phyloP scores from a whole-genome alignment of 306 rosid species.

The Elaeagnus macrophylla region DNA sequence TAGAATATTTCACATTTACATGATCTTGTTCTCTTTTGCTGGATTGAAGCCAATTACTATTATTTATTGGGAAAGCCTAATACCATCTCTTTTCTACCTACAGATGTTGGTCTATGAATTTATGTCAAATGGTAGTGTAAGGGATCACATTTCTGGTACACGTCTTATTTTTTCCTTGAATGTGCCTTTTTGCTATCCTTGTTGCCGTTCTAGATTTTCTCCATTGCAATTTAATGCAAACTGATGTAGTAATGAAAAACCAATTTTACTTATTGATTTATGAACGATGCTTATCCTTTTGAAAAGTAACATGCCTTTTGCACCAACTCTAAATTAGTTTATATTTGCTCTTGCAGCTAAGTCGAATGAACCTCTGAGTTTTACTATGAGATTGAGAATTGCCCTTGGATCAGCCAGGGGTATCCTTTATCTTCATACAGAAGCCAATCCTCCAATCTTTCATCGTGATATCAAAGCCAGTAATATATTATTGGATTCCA shows the following conservation, averaged over 20 bases:
- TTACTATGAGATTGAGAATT: conserved; percentile 61
- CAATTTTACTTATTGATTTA: no score
- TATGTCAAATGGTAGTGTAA: conserved; percentile 76
- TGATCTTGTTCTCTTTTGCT: no score
- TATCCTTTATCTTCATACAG: conserved; percentile 75
- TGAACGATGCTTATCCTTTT: no score
- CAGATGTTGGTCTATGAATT: conserved; percentile 96
- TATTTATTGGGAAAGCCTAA: conserved; percentile 9
- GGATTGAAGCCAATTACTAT: background rate
- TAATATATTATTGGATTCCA: conserved; percentile 81
- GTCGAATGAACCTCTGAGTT: conserved; percentile 50
- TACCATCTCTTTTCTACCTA: conserved; percentile 23
- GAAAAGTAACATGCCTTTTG: conserved; percentile 2
- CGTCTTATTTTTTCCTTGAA: conserved; percentile 10
- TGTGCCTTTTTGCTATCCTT: no score
- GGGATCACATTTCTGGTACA: conserved; percentile 92
- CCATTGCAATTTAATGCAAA: no score
- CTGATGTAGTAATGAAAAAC: no score
- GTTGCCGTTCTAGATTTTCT: no score
- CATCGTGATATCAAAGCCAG: conserved; percentile 95
- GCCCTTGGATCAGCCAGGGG: conserved; percentile 87
- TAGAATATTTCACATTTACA: no score
- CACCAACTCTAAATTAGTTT: background rate
- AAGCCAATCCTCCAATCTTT: conserved; percentile 97
- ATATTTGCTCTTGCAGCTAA: conserved; percentile 35